phyloP scores from a whole-genome alignment of 202 grass and related monocot species.

The Brachypodium distachyon region DNA sequence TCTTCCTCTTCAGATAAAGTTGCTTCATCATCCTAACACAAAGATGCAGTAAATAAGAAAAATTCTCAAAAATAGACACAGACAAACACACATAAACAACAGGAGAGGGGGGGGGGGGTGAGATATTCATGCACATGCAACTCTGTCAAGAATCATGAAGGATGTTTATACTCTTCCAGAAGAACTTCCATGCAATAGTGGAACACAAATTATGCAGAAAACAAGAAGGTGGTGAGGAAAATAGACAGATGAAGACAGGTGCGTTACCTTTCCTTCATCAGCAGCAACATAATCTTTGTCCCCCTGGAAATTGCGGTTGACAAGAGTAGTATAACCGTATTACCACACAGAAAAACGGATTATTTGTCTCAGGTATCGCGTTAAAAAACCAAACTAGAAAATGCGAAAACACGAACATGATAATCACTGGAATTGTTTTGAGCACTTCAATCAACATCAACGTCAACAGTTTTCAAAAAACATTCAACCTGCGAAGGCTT shows the following conservation, averaged over 20 bases:
- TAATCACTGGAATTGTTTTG: neutral
- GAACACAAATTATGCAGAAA: neutral
- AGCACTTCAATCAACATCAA: neutral
- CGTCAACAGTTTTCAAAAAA: neutral
- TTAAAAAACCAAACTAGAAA: constrained; percentile 2
- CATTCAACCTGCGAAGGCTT: neutral
- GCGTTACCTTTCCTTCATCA: constrained; percentile 77
- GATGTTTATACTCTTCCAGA: neutral
- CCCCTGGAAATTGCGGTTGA: constrained; percentile 47
- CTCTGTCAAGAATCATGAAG: neutral
- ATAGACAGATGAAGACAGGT: neutral
- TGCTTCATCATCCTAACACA: constrained; percentile 85
- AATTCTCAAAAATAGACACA: neutral
- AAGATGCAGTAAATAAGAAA: neutral
- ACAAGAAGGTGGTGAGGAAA: neutral
- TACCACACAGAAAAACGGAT: neutral
- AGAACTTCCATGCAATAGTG: neutral
- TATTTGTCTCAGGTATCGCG: neutral
- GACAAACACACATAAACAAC: neutral
- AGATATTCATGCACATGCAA: constrained; percentile 5
- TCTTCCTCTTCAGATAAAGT: constrained; percentile 97
- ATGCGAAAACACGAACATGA: neutral
- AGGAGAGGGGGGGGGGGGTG: too few relatives aligned
- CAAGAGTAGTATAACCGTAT: constrained; percentile 7
- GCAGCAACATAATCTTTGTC: constrained; percentile 63